Evolutionary conservation across 495 filamentous ascomycete species (phyloP), one percentile per base, ranked within the genome.

Genomic region (Podospora appendiculata): DNA sequence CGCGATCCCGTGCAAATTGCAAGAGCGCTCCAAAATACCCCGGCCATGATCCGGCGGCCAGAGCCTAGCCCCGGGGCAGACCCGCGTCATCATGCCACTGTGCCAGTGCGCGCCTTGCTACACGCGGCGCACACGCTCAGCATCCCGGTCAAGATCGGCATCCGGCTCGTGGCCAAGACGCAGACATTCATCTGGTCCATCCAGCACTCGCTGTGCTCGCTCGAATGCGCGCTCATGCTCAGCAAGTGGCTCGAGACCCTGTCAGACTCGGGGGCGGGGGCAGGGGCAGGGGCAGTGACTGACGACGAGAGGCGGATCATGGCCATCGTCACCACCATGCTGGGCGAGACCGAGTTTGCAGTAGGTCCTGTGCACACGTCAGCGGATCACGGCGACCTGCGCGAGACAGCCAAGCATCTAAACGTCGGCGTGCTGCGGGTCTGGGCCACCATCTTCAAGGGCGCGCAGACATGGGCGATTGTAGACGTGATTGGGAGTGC

Each of bases 111-210:
- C 67, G 76, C 78, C 6, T 54, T 79, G 10, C 59, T 79, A 2
- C 76, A 79, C 52, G 75, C 76, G 14, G 74, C 74, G 1, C 78
- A 80, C 42, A 76, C 76, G 34, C 66, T 80, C 12, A 79, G 76
- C 13, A 75, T 79, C 38, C 76, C 76, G 0, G 76, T 79, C 7
- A 69, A 75, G 49, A 67, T 80, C 7, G 78, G 78, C 1, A 73
- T 80, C 38, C 68, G 73, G 42, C 77, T 77, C 41, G 76, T 79
- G 41, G 76, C 78, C 5, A 65, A 68, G 39, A 77, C 73, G 8
- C 74, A 79, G 52, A 77, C 75, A 1, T 76, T 79, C 46, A 75
- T 79, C 57, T 80, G 76, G 78, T 74, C 72, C 33, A 77, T 76
- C 10, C 67, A 71, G 17, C 74, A 78, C 55, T 75, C 74, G 0